Evolutionary conservation across 768 basidiomycete species (phyloP).

Genomic region (Paxillus ammoniavirescens): DNA sequence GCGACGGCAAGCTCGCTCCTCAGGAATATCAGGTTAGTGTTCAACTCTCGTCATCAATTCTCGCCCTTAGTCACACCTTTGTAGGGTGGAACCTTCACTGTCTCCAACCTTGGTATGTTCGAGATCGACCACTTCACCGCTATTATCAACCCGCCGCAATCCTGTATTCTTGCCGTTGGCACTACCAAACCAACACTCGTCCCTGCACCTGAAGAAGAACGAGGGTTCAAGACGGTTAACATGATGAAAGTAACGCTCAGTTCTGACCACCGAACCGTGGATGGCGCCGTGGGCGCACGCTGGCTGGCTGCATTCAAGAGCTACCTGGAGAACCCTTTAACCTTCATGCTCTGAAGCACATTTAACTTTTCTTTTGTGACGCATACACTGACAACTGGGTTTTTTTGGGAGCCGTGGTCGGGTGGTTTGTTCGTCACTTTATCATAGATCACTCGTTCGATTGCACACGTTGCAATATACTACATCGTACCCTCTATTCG

Average conservation of each 20-base stretch:
- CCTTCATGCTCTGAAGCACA: constrained; percentile 81
- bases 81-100: constrained; percentile 96
- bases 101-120: constrained; percentile 99
- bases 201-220: constrained; percentile 84
- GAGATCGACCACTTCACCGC: constrained; percentile 95
- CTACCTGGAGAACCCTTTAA: constrained; percentile 94
- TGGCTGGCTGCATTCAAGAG: constrained; percentile 95
- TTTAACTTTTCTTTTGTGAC: background rate
- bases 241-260: constrained; percentile 96
- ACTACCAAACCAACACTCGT: constrained; percentile 83
- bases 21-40: constrained; percentile 86
- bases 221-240: constrained; percentile 90
- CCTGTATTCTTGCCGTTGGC: constrained; percentile 96
- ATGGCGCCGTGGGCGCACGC: constrained; percentile 91
- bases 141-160: constrained; percentile 98
- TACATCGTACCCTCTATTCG: background rate
- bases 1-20: constrained; percentile 94
- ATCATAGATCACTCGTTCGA: constrained; percentile 24
- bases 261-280: constrained; percentile 93
- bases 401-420: constrained; percentile 2
- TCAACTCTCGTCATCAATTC: background rate
- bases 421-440: constrained; percentile 7
- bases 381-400: background rate
- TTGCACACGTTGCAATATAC: constrained; percentile 10
- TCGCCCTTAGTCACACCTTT: constrained; percentile 1